Evolutionary conservation across 2,329 filamentous ascomycete genomes (phyloP), one percentile per base, ranked within the genome.

Genomic region (Fusarium piperis): DNA sequence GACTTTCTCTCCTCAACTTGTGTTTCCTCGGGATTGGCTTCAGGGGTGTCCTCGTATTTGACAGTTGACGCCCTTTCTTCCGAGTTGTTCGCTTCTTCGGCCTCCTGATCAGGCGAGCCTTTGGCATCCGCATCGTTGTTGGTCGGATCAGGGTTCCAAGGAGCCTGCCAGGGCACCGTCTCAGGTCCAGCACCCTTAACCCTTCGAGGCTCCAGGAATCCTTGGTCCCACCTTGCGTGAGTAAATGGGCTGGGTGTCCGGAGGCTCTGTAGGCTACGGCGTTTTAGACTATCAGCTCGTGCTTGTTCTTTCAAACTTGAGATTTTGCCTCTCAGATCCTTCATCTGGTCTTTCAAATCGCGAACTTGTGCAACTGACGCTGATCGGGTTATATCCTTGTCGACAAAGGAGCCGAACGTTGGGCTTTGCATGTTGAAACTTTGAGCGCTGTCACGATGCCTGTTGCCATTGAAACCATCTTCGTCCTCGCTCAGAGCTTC

Each of bases 311-410:
- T 92, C 44, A 97, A 81, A 16, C 86, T 92, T 2, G 94, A 95
- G 36, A 97, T 94, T 76, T 94, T 94, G 66, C 93, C 93, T 78
- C 94, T 95, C 52, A 97, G 85, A 59, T 93, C 94, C 62, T 92
- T 91, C 88, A 97, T 93, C 79, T 97, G 94, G 72, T 94, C 92
- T 67, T 94, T 93, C 46, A 97, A 84, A 58, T 89, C 88, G 10
- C 91, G 90, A 77, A 93, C 90, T 76, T 93, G 91, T 15, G 91
- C 87, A n/a, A 90, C 90, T 1, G 94, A 95, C 15, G 90, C 86
- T 3, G 93, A 91, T 18, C 93, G 87, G 28, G 88, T 88, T 10
- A 92, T 81, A 1, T 85, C 86, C 46, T 84, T 82, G 11, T 85
- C 84, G n/a, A 77, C 76, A 36, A 76, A 82, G 1, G 80, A 75